Conservation (phyloP, 1,284 basidiomycete genomes). For the Cryptococcus deneoformans region DNA sequence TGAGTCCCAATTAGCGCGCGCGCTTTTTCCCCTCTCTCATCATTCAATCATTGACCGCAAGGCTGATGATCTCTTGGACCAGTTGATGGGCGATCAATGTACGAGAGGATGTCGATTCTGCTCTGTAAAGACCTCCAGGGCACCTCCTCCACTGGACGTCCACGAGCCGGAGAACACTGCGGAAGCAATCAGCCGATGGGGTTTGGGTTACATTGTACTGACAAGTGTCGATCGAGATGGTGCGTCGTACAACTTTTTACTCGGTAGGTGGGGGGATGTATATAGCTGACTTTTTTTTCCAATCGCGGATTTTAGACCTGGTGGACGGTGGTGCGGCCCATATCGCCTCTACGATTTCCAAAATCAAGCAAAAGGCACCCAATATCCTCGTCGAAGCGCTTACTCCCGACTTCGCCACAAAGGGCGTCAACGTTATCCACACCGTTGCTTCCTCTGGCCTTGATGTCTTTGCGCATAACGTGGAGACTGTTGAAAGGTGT, state of each 20-base stretch:
- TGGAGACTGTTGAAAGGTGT: conserved; percentile 90
- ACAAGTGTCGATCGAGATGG: conserved; percentile 97
- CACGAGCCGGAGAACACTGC: conserved; percentile 99
- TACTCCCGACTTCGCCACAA: conserved; percentile 90
- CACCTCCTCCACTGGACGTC: conserved; percentile 86
- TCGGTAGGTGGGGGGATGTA: background rate
- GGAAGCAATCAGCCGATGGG: conserved; percentile 97
- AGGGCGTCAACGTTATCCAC: conserved; percentile 65
- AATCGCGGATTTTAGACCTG: conserved; percentile 61
- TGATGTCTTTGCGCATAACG: conserved; percentile 97
- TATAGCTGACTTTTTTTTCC: background rate
- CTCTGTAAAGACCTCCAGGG: conserved; percentile 88
- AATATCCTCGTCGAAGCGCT: conserved; percentile 95
- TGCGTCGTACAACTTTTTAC: conserved; percentile 45
- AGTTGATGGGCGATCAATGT: conserved; percentile 99
- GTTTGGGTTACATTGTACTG: conserved; percentile 95
- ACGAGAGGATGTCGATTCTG: conserved; percentile 98
- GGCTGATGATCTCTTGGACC: conserved; percentile 2
- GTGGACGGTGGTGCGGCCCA: conserved; percentile 88
- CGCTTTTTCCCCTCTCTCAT: no score
- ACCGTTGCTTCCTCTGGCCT: conserved; percentile 85
- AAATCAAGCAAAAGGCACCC: conserved; percentile 96
- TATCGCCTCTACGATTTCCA: conserved; percentile 90
- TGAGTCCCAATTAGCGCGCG: conserved; percentile 41
- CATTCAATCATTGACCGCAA: background rate